These are phyloP conservation scores for Solanum neorickii DNA, from an alignment of 257 asterid species.

Conservation along the genomic window DNA sequence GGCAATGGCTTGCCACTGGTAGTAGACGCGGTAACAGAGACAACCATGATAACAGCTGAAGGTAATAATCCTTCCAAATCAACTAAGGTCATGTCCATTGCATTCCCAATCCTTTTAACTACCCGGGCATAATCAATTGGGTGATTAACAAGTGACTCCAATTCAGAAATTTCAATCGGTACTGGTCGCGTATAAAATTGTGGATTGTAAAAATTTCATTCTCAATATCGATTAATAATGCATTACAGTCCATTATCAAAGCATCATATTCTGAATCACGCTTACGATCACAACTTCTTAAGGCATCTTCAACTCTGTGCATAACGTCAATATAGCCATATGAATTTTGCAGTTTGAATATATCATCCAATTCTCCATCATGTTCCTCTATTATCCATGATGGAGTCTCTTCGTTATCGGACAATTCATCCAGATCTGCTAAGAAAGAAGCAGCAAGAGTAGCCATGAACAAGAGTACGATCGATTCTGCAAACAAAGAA, in stretches of 20 bases:
- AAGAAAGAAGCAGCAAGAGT: conserved; percentile 88
- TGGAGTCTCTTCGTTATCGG: conserved; percentile 63
- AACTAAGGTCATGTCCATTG: conserved; percentile 77
- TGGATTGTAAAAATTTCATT: conserved; percentile 84
- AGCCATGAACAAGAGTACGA: conserved; percentile 23
- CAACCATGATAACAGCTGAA: conserved; percentile 90
- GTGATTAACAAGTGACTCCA: conserved; percentile 91
- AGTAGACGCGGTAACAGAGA: conserved; percentile 93
- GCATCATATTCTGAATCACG: not conserved
- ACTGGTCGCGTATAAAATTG: conserved; percentile 90
- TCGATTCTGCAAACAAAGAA: no score
- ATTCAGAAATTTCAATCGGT: conserved; percentile 82
- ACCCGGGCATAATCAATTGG: conserved; percentile 95
- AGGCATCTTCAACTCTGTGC: conserved; percentile 83
- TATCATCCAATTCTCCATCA: conserved; percentile 84
- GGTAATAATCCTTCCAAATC: conserved; percentile 94
- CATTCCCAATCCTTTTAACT: conserved; percentile 79
- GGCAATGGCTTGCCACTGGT: conserved; percentile 96
- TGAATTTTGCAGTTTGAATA: conserved; percentile 74
- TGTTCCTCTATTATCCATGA: conserved; percentile 63
- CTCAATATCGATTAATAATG: conserved; percentile 82
- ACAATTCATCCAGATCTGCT: conserved; percentile 94
- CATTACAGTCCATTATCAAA: conserved; percentile 85
- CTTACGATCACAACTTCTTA: no score
- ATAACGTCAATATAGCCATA: conserved; percentile 62